Evolutionary conservation across 148 eudicot species (phyloP).

Genomic region (Chenopodium berlandieri): DNA sequence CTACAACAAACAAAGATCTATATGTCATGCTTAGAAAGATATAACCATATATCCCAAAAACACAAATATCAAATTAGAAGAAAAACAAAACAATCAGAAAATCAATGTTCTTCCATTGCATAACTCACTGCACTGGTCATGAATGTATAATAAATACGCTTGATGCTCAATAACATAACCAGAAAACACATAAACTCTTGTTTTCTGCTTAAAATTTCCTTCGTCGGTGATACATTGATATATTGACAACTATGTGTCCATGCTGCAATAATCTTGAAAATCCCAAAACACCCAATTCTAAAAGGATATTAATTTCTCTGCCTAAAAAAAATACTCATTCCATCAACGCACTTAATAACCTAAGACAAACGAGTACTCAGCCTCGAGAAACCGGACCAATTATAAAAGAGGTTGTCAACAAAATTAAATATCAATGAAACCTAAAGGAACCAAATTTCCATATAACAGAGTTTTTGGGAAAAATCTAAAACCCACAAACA

Average conservation of each 20-base stretch:
- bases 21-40: conserved; percentile 50
- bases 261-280: background rate
- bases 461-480: background rate
- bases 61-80: conserved; percentile 8
- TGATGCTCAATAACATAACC: background rate
- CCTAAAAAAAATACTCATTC: background rate
- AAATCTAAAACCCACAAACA: background rate
- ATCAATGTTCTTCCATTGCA: conserved; percentile 51
- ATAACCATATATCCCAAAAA: conserved; percentile 91
- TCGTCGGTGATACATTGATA: background rate
- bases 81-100: conserved; percentile 14
- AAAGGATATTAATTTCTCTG: background rate
- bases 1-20: conserved; percentile 35
- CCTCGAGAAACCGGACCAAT: background rate
- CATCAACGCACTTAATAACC: background rate
- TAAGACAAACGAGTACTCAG: background rate
- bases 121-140: conserved; percentile 55
- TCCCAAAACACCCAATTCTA: background rate
- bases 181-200: background rate
- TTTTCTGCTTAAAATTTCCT: background rate
- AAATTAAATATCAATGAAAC: background rate
- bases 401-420: background rate
- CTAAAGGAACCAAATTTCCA: background rate
- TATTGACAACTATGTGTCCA: background rate
- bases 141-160: background rate